These are phyloP conservation scores for Cryptococcus hybrid DNA, from an alignment of 1,284 basidiomycete species.

Conservation along the genomic window DNA sequence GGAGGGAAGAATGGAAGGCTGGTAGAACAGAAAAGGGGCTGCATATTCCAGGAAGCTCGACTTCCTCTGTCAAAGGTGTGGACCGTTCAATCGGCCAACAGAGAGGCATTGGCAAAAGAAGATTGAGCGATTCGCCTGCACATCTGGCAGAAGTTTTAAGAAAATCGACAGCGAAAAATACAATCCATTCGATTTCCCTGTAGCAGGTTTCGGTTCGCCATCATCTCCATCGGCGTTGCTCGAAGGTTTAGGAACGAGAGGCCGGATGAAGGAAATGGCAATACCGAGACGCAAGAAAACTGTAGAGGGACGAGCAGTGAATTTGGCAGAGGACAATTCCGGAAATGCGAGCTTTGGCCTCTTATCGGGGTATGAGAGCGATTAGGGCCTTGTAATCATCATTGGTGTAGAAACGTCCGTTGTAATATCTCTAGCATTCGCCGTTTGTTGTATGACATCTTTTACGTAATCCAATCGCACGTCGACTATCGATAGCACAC, in stretches of 20 bases:
- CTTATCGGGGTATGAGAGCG: conserved; percentile 4
- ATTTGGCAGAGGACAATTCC: not conserved
- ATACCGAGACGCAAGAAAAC: not conserved
- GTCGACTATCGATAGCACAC: no score
- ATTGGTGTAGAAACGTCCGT: no score
- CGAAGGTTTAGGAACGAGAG: not conserved
- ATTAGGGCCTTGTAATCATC: not conserved
- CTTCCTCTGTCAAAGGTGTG: conserved; percentile 6
- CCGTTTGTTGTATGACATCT: no score
- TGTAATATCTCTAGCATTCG: no score
- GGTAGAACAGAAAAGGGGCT: conserved; percentile 25
- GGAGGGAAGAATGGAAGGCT: conserved; percentile 27
- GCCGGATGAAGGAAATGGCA: not conserved
- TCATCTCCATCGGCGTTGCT: not conserved
- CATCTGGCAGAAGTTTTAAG: conserved; percentile 7
- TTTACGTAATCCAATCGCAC: no score
- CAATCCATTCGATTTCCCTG: conserved; percentile 31
- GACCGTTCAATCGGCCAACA: conserved; percentile 5
- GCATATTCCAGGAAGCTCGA: conserved; percentile 1
- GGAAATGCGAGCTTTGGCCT: not conserved
- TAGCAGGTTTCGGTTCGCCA: no score
- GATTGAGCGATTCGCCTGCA: conserved; percentile 3
- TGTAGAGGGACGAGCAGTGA: not conserved
- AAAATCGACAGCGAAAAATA: conserved; percentile 35
- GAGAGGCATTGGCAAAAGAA: conserved; percentile 20